These are phyloP conservation scores for Taphrina populina DNA, from an alignment of 1,139 yeast species.

Conservation along the genomic window DNA sequence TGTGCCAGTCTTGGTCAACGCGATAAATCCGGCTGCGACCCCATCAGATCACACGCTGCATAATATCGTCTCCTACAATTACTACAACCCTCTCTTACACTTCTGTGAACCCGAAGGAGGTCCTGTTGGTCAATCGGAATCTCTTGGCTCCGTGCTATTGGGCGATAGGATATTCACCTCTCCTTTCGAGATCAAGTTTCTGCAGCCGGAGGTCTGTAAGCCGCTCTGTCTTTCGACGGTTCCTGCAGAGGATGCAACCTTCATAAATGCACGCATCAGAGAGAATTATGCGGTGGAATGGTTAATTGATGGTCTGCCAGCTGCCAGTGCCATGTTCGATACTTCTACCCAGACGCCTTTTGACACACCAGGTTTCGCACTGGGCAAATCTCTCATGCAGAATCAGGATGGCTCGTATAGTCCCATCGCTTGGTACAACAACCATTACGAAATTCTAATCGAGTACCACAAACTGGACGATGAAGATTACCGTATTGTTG, in stretches of 20 bases:
- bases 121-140: conserved; percentile 75
- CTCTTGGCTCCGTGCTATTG: conserved; percentile 86
- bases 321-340: conserved; percentile 68
- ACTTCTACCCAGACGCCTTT: conserved; percentile 49
- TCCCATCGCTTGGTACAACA: conserved; percentile 57
- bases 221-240: conserved; percentile 61
- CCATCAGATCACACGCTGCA: conserved; percentile 41
- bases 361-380: conserved; percentile 77
- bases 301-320: conserved; percentile 94
- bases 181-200: conserved; percentile 78
- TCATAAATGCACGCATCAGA: conserved; percentile 72
- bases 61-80: conserved; percentile 42
- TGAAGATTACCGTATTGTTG: conserved; percentile 79
- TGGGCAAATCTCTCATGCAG: conserved; percentile 53
- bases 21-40: conserved; percentile 75
- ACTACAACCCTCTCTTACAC: conserved; percentile 78
- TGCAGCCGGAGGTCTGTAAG: conserved; percentile 66
- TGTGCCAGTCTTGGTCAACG: conserved; percentile 81
- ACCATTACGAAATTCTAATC: conserved; percentile 73
- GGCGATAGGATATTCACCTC: conserved; percentile 95
- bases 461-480: conserved; percentile 80
- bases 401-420: conserved; percentile 46
- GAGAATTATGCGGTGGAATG: conserved; percentile 87
- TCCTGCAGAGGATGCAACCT: conserved; percentile 63
- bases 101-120: conserved; percentile 70